Evolutionary conservation across 768 basidiomycete genomes (phyloP), one percentile per base, ranked within the genome.

Genomic region (Agrocybe chaxingu): DNA sequence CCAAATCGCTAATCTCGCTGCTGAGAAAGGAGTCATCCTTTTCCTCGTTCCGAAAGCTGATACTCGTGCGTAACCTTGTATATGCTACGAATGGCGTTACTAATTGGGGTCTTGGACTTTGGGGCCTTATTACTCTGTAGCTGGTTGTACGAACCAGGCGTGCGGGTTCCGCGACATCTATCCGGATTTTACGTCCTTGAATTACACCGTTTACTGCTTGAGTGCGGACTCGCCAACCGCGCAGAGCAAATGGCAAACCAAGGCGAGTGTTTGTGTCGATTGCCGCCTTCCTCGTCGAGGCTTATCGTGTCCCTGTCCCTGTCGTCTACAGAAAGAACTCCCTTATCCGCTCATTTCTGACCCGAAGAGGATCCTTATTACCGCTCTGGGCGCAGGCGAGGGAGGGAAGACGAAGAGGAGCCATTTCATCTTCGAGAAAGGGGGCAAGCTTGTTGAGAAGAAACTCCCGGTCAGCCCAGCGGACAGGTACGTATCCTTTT

Each of bases 351-450:
- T 97, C 1, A 76, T 98, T 30, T 96, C 91, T 5, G 95, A 98
- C 65, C 91, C 87, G n/a, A 82, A 92, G 64, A 81, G 85, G 42
- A 65, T 75, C 18, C 75, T 98, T 30, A 90, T 98, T 57, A 76
- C 78, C 32, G 87, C 84, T 2, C 77, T 98, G 24, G 95, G 94
- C 11, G 91, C 91, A 10, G 85, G 78, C 0, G 81, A 80, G 33
- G 84, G 85, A 7, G 89, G 85, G 33, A 89, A 82, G 72, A 92
- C 91, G 46, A 91, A 90, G 71, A 82, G 95, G 10, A 93, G 90
- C 56, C 93, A 96, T 67, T 97, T 96, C 67, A 81, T 98, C 58
- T 96, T 98, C 58, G 89, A 83, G 57, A 89, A 90, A 66, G 93
- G 92, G 5, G 95, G 94, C 1, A 91, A 91, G 66, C 74, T 98